Conservation (phyloP, 2,329 filamentous ascomycete species). For the Nemania abortiva region DNA sequence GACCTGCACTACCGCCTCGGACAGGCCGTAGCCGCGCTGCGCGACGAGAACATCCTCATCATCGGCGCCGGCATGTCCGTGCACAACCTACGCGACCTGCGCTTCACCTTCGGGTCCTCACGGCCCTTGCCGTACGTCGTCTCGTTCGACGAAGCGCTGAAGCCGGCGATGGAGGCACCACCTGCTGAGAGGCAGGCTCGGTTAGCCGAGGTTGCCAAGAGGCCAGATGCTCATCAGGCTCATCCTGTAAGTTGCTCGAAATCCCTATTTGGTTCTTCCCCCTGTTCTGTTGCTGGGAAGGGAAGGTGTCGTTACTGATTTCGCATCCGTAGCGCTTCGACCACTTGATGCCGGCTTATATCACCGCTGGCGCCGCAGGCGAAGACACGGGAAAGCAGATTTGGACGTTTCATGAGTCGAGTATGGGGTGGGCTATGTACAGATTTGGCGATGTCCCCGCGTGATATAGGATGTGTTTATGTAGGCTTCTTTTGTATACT, state of each 20-base stretch:
- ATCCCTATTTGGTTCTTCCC: not conserved
- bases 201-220: conserved; percentile 56
- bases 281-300: too few relatives aligned
- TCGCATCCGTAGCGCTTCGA: conserved; percentile 55
- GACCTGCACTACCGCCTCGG: conserved; percentile 76
- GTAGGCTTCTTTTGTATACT: not conserved
- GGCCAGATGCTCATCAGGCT: conserved; percentile 61
- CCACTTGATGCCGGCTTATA: conserved; percentile 63
- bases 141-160: conserved; percentile 76
- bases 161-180: conserved; percentile 69
- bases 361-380: conserved; percentile 61
- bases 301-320: not conserved
- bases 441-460: conserved; percentile 57
- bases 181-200: conserved; percentile 54
- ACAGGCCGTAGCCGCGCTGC: conserved; percentile 72
- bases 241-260: conserved; percentile 54
- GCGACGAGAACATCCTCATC: conserved; percentile 75
- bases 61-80: conserved; percentile 81
- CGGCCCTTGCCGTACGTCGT: conserved; percentile 67
- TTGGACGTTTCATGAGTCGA: conserved; percentile 61
- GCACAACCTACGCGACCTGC: conserved; percentile 73
- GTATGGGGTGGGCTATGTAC: conserved; percentile 62
- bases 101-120: conserved; percentile 58
- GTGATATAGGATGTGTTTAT: conserved; percentile 2
- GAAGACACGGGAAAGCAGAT: conserved; percentile 57